These are phyloP conservation scores for Russula ochroleuca DNA, from an alignment of 768 basidiomycete genomes.

Conservation along the genomic window DNA sequence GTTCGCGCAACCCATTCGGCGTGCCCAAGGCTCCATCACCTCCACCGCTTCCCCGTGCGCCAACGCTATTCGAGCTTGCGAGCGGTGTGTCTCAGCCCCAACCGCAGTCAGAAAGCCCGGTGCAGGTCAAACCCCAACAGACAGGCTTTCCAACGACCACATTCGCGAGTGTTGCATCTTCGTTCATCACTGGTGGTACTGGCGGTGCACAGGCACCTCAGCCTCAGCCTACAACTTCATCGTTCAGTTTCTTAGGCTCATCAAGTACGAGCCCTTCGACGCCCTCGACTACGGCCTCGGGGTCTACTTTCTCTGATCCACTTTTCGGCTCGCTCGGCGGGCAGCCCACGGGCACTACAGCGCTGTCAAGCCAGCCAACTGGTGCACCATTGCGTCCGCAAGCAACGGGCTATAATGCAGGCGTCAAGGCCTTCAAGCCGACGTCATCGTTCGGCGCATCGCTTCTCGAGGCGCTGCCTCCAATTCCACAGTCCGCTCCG, in stretches of 20 bases:
- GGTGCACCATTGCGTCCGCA: conserved; percentile 36
- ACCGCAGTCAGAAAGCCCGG: conserved; percentile 5
- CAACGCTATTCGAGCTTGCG: conserved; percentile 77
- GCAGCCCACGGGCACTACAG: conserved; percentile 49
- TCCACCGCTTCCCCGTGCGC: conserved; percentile 68
- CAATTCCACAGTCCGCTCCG: conserved; percentile 58
- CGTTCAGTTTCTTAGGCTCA: conserved; percentile 24
- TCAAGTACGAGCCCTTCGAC: conserved; percentile 8
- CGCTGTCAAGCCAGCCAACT: conserved; percentile 32
- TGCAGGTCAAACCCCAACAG: conserved; percentile 25
- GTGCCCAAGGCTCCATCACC: conserved; percentile 51
- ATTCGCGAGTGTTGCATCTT: conserved; percentile 68
- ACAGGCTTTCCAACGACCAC: conserved; percentile 31
- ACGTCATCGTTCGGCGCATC: conserved; percentile 50
- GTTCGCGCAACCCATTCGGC: conserved; percentile 94
- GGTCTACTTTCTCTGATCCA: conserved; percentile 47
- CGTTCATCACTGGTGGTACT: conserved; percentile 57
- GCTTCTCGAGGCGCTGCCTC: conserved; percentile 51
- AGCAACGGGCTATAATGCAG: conserved; percentile 44
- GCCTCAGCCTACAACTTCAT: conserved; percentile 25
- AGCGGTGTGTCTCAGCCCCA: conserved; percentile 39
- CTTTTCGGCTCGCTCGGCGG: conserved; percentile 46
- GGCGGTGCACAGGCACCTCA: conserved; percentile 22
- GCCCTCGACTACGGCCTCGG: conserved; percentile 37
- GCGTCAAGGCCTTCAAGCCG: conserved; percentile 54